These are phyloP conservation scores for Hypsizygus marmoreus DNA, from an alignment of 768 basidiomycete genomes.

Conservation along the genomic window DNA sequence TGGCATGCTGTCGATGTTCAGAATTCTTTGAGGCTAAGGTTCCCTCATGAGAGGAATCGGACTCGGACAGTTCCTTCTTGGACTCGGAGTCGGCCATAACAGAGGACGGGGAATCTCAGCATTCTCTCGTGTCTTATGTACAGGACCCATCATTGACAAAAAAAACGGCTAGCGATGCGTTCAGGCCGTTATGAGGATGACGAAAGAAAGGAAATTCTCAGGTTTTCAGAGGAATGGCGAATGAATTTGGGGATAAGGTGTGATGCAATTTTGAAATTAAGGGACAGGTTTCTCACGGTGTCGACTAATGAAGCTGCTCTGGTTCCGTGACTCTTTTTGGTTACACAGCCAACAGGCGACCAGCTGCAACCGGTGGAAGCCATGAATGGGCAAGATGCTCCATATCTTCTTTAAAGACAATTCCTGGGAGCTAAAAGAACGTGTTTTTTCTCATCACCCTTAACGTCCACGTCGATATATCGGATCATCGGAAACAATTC, in stretches of 20 bases:
- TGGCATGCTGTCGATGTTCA: slow-evolving; percentile 13
- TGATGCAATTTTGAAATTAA: not conserved
- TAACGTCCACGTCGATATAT: not conserved
- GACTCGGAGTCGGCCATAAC: slow-evolving; percentile 2
- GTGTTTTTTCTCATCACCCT: not conserved
- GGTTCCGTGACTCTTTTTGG: not conserved
- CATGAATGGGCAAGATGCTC: not conserved
- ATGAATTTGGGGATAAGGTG: not conserved
- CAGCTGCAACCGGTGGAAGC: not conserved
- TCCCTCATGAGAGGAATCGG: slow-evolving; percentile 11
- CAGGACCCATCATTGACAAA: too few species aligned
- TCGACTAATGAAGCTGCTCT: too few species aligned
- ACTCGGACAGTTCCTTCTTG: slow-evolving; percentile 2
- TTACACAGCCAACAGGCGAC: not conserved
- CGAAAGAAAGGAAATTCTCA: not conserved
- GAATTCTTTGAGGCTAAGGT: not conserved
- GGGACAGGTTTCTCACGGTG: not conserved
- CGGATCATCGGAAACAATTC: not conserved
- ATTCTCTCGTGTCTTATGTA: not conserved
- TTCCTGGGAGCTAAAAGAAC: not conserved
- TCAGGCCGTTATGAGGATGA: not conserved
- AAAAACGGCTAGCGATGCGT: not conserved
- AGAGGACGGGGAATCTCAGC: not conserved
- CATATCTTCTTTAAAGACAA: not conserved
- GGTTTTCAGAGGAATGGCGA: not conserved